A percentile compares a stretch with the other conserved stretches of the same genome.
Conservation (phyloP, 148 eudicot genomes). For the Camellia granthamiana region DNA sequence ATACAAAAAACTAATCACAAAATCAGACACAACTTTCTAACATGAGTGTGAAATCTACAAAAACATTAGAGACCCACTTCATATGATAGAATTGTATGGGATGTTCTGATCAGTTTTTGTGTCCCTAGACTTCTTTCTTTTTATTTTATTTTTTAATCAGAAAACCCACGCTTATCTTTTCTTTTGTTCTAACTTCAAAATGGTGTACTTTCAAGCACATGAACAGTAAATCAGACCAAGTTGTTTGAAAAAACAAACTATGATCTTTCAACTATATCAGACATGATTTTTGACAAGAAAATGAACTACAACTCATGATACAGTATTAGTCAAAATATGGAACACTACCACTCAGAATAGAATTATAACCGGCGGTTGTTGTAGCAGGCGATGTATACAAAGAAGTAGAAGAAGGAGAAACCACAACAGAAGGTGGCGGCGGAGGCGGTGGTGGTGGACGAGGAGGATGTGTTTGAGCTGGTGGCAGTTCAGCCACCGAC, state of each 20-base stretch:
- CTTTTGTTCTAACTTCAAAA: background rate
- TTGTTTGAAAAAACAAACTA: background rate
- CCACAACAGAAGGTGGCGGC: slow-evolving; percentile 32
- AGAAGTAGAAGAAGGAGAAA: slow-evolving; percentile 21
- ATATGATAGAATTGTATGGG: no score
- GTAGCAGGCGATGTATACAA: slow-evolving; percentile 40
- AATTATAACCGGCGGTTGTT: slow-evolving; percentile 33
- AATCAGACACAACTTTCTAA: no score
- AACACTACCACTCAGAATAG: slow-evolving; percentile 36
- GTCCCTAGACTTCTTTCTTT: no score
- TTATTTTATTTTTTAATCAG: no score
- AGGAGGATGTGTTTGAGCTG: slow-evolving; percentile 33
- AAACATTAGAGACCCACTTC: no score
- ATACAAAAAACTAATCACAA: no score
- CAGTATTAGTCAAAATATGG: slow-evolving; percentile 39
- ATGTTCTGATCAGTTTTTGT: no score
- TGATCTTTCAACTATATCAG: background rate
- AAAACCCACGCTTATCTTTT: background rate
- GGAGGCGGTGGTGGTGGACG: slow-evolving; percentile 29
- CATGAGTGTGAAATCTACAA: no score
- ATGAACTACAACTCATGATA: background rate
- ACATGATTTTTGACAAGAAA: background rate
- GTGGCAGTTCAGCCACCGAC: slow-evolving; percentile 31
- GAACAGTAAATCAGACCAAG: background rate
- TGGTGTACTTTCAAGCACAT: background rate